Conservation (phyloP, 106 monocot species). For the Dendrobium nobile region DNA sequence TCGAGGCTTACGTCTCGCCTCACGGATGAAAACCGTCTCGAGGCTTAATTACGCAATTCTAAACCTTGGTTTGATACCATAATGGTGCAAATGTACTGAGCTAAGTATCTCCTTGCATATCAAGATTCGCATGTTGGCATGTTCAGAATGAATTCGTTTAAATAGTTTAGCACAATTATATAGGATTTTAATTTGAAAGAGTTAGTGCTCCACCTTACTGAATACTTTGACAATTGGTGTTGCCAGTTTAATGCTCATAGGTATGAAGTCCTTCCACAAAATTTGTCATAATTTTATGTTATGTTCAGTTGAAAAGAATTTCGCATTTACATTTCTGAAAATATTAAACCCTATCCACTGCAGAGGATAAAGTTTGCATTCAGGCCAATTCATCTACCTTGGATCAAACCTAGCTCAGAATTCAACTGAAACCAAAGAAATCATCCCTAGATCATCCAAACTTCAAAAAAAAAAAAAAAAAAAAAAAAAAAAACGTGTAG, state of each 20-base stretch:
- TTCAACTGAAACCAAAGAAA: neutral
- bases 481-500: neutral
- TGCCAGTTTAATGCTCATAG: neutral
- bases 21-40: no score
- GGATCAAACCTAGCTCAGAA: neutral
- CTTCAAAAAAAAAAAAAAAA: neutral
- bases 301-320: neutral
- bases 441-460: neutral
- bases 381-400: neutral
- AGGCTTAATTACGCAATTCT: no score
- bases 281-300: neutral
- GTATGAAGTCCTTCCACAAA: neutral
- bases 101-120: neutral
- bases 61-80: no score
- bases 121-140: neutral
- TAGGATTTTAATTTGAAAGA: neutral
- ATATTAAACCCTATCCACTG: neutral
- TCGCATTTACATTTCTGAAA: neutral
- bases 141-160: no score
- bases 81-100: no score
- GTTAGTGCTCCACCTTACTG: neutral
- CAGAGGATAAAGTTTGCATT: neutral
- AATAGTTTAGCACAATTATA: neutral
- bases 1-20: no score
- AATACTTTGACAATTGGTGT: neutral